Evolutionary conservation across 1,284 basidiomycete genomes (phyloP).

Genomic region (Melampsora larici-populina): DNA sequence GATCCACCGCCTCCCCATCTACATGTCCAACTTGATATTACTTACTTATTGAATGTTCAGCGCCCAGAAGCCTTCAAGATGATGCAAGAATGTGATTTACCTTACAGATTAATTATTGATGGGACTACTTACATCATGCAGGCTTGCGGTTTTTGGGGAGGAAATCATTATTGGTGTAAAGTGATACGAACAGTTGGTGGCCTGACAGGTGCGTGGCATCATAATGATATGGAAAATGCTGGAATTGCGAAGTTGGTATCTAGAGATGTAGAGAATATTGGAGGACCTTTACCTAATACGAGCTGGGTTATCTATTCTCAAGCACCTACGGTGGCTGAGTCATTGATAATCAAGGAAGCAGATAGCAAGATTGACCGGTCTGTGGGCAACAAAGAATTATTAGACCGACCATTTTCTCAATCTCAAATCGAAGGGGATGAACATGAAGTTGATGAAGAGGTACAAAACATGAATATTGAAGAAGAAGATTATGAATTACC

Average conservation of each 20-base stretch:
- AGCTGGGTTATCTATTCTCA: conserved; percentile 18
- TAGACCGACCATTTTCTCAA: too few species aligned
- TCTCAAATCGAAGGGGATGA: too few species aligned
- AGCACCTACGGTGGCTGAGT: not conserved
- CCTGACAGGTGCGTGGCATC: conserved; percentile 4
- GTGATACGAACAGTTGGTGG: not conserved
- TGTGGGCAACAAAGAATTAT: too few species aligned
- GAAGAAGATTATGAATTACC: too few species aligned
- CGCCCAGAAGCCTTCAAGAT: not conserved
- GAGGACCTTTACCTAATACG: not conserved
- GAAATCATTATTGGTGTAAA: not conserved
- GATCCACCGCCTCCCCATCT: too few species aligned
- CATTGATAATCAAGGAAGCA: too few species aligned
- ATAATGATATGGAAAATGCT: too few species aligned
- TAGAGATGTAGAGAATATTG: not conserved
- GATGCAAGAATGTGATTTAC: not conserved
- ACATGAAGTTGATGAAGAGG: too few species aligned
- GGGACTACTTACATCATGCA: not conserved
- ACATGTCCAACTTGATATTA: not conserved
- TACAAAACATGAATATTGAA: too few species aligned
- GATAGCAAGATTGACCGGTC: too few species aligned
- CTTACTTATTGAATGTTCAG: too few species aligned
- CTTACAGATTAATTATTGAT: too few species aligned
- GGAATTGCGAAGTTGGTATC: not conserved
- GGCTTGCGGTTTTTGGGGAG: conserved; percentile 9